Evolutionary conservation across 2,329 filamentous ascomycete species (phyloP).

Genomic region (Fusarium udum): DNA sequence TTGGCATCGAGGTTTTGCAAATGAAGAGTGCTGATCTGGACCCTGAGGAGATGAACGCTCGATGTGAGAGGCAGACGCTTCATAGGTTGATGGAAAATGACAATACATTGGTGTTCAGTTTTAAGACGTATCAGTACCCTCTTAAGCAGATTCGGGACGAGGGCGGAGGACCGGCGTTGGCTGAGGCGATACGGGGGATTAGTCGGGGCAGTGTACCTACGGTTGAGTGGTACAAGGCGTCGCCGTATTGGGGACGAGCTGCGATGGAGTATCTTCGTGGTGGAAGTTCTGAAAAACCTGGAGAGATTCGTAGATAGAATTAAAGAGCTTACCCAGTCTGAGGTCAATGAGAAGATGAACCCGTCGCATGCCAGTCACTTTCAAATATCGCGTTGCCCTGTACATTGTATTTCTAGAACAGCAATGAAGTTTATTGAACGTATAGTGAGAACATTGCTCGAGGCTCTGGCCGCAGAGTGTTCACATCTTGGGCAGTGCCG

Average conservation of each 20-base stretch:
- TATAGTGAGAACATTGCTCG: rapidly evolving
- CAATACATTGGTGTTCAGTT: background rate
- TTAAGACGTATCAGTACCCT: background rate
- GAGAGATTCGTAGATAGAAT: too few relatives aligned
- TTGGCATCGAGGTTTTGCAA: background rate
- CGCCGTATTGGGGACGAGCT: background rate
- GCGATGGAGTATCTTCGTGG: background rate
- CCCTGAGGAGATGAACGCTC: background rate
- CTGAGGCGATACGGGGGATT: background rate
- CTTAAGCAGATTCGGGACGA: background rate
- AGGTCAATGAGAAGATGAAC: background rate
- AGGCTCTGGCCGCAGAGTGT: too few relatives aligned
- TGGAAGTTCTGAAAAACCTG: background rate
- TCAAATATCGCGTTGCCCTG: background rate
- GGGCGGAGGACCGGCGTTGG: background rate
- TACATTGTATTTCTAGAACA: background rate
- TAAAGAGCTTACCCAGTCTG: rapidly evolving
- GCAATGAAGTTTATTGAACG: background rate
- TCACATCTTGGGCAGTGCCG: background rate
- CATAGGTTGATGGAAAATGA: background rate
- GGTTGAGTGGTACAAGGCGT: background rate
- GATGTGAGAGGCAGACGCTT: background rate
- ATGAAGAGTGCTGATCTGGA: rapidly evolving
- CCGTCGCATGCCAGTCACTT: rapidly evolving
- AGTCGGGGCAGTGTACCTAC: background rate